Evolutionary conservation across 768 basidiomycete species (phyloP).

Genomic region (Collybia nuda): DNA sequence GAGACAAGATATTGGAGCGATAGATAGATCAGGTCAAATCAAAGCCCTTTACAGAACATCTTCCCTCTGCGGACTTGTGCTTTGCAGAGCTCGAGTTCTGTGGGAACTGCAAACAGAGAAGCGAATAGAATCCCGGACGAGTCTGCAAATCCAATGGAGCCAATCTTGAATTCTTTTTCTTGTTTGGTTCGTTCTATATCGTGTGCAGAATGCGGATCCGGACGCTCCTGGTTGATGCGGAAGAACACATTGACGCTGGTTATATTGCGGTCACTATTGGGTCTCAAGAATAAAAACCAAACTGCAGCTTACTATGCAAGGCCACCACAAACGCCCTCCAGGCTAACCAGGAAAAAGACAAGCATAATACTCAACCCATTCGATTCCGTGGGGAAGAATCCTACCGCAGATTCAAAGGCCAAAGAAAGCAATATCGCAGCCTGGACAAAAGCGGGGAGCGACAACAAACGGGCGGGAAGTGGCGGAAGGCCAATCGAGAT

Average conservation of each 20-base stretch:
- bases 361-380: conserved; percentile 50
- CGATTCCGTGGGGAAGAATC: conserved; percentile 52
- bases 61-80: conserved; percentile 72
- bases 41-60: conserved; percentile 66
- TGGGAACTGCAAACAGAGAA: conserved; percentile 66
- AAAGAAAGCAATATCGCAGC: conserved; percentile 61
- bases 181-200: conserved; percentile 65
- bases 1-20: too few relatives aligned
- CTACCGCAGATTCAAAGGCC: conserved; percentile 65
- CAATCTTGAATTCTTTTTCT: conserved; percentile 88
- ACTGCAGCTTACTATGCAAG: conserved; percentile 73
- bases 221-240: conserved; percentile 73
- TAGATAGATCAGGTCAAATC: too few relatives aligned
- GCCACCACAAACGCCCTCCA: conserved; percentile 93
- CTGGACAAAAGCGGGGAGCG: conserved; percentile 78
- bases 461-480: conserved; percentile 64
- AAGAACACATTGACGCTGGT: conserved; percentile 84
- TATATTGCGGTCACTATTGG: neutral
- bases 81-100: conserved; percentile 74
- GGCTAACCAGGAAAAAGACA: conserved; percentile 75
- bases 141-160: conserved; percentile 85
- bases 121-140: conserved; percentile 71
- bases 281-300: neutral
- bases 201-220: conserved; percentile 41
- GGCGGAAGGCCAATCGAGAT: conserved; percentile 84